Evolutionary conservation across 768 basidiomycete species (phyloP), one percentile per base, ranked within the genome.

Genomic region (Pulveroboletus sp.): DNA sequence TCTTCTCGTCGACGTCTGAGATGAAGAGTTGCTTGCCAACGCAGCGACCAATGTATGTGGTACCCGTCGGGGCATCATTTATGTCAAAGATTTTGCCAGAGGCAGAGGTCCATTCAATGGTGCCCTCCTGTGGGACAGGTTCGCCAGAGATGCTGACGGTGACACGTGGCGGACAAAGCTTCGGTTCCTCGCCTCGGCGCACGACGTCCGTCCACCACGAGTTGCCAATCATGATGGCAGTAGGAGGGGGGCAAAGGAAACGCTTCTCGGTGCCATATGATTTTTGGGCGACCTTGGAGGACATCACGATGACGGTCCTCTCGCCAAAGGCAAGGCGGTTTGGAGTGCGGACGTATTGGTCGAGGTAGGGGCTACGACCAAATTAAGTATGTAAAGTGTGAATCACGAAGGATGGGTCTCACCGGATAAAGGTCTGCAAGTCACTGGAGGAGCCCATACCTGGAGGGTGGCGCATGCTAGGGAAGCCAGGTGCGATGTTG

Each of bases 261-360:
- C 94, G 80, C 68, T 96, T 96, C 69, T 97, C 94, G 16, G 87
- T 93, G 31, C 93, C 94, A 64, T 97, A 98, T 9, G 90, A 93
- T 65, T 97, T 95, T 75, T 98, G 95, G 4, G 92, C 95, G 26
- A 97, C 93, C 63, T 89, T 93, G 65, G 89, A 92, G n/a, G 92
- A 94, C 89, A 96, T 93, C 60, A 98, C 88, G 53, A 97, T 88
- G 52, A 98, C 82, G 5, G 93, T 92, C 41, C 93, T 83, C 67
- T 97, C 95, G 43, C 95, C 95, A 59, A 87, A 87, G 2, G 87
- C 88, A 39, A 96, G 78, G 26, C 93, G 80, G 65, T 95, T 95
- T 32, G 82, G 76, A 19, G 93, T 81, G 29, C 84, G 79, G 43
- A 93, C 80, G 64, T 93, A 97, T 59, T 89, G 86, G 53, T 91